These are phyloP conservation scores for Stemphylium vesicarium DNA, from an alignment of 2,329 filamentous ascomycete genomes.

Conservation along the genomic window DNA sequence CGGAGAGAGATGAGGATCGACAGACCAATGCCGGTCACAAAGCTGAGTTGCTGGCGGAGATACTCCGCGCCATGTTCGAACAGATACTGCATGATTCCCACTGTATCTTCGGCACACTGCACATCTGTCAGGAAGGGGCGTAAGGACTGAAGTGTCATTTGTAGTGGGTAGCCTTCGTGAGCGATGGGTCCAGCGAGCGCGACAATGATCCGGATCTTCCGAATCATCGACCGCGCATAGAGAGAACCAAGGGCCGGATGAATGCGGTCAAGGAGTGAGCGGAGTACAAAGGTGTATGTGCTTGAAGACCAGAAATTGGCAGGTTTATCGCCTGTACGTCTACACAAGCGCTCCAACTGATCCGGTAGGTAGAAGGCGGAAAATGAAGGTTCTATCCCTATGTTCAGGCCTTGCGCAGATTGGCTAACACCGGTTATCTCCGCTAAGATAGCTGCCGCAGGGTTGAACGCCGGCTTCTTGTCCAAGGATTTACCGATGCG, in stretches of 20 bases:
- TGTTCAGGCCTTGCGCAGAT: slow-evolving; percentile 69
- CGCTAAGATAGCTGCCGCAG: slow-evolving; percentile 68
- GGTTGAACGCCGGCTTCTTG: slow-evolving; percentile 63
- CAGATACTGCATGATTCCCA: slow-evolving; percentile 87
- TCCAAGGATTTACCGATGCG: slow-evolving; percentile 55
- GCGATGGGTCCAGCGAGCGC: slow-evolving; percentile 76
- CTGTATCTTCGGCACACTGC: slow-evolving; percentile 87
- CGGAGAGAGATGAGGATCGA: slow-evolving; percentile 80
- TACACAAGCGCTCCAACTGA: slow-evolving; percentile 79
- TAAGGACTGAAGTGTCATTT: slow-evolving; percentile 86
- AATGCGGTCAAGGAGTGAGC: slow-evolving; percentile 80
- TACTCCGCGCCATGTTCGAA: slow-evolving; percentile 71
- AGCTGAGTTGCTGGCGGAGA: slow-evolving; percentile 70
- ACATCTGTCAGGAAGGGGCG: slow-evolving; percentile 79
- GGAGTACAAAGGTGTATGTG: slow-evolving; percentile 74
- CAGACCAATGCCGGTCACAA: slow-evolving; percentile 79
- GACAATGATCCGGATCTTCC: slow-evolving; percentile 83
- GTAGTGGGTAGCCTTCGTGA: slow-evolving; percentile 79
- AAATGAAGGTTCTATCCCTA: slow-evolving; percentile 87
- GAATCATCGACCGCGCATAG: slow-evolving; percentile 83
- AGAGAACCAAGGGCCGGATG: slow-evolving; percentile 84
- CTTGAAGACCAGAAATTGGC: slow-evolving; percentile 75
- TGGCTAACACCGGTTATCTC: slow-evolving; percentile 73
- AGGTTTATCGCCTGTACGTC: slow-evolving; percentile 67
- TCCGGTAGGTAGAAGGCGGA: slow-evolving; percentile 76